Conservation (phyloP, 306 rosid genomes). For the Gastrolobium villosum region DNA sequence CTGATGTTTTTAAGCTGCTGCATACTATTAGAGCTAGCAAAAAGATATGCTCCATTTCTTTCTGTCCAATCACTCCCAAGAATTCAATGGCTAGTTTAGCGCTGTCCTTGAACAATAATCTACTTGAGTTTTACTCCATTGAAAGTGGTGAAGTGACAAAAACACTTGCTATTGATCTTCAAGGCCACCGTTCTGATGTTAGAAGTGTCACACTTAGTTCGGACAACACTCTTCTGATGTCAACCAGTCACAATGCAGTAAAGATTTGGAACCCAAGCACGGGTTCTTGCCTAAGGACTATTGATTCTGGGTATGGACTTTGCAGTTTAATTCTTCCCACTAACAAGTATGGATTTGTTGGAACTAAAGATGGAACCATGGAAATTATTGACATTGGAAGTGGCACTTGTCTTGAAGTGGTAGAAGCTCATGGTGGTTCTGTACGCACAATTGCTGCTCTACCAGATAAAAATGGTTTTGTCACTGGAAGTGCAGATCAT, state of each 20-base stretch:
- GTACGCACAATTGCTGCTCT: constrained; percentile 73
- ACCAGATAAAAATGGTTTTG: constrained; percentile 82
- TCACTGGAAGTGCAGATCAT: constrained; percentile 93
- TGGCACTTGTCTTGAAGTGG: constrained; percentile 79
- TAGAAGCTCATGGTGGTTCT: constrained; percentile 91
- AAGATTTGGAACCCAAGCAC: constrained; percentile 96
- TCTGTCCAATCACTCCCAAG: constrained; percentile 80
- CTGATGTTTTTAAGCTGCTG: constrained; percentile 85
- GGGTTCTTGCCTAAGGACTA: constrained; percentile 93
- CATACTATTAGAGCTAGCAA: constrained; percentile 87
- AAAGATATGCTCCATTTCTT: constrained; percentile 90
- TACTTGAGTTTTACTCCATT: constrained; percentile 81
- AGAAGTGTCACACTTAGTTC: constrained; percentile 93
- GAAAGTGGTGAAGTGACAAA: constrained; percentile 60
- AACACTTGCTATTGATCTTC: constrained; percentile 80
- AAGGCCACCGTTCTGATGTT: constrained; percentile 92
- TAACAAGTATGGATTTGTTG: constrained; percentile 91
- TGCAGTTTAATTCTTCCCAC: constrained; percentile 82
- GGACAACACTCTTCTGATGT: constrained; percentile 86
- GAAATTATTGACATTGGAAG: constrained; percentile 90
- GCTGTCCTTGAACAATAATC: constrained; percentile 87
- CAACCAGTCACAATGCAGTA: constrained; percentile 93
- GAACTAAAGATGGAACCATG: constrained; percentile 85
- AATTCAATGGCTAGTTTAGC: constrained; percentile 80
- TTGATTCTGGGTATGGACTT: constrained; percentile 88